phyloP scores from a whole-genome alignment of 805 yeast species.

The Wickerhamiella sorbophila region DNA sequence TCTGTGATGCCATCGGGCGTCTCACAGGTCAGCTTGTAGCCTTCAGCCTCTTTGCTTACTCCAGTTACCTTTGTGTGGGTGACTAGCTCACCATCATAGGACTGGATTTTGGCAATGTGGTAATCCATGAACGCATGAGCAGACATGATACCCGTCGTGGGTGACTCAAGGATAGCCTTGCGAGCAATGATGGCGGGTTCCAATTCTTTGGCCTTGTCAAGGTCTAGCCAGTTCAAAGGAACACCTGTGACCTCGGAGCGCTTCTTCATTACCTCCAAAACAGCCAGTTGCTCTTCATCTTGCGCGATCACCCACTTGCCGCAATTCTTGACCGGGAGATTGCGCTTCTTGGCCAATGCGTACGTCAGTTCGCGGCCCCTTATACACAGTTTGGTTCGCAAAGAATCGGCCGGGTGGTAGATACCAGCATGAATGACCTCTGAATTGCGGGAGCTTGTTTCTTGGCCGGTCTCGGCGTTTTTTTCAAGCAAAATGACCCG shows the following conservation, averaged over 20 bases:
- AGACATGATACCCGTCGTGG: conserved; percentile 72
- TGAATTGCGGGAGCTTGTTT: conserved; percentile 78
- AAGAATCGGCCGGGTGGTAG: conserved; percentile 55
- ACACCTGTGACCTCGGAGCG: conserved; percentile 40
- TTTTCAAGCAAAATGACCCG: conserved; percentile 57
- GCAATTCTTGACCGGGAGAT: conserved; percentile 45
- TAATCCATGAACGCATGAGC: conserved; percentile 65
- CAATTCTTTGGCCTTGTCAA: conserved; percentile 29
- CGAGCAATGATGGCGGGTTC: conserved; percentile 60
- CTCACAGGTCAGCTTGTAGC: conserved; percentile 12
- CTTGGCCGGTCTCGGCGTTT: conserved; percentile 51
- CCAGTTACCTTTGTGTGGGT: conserved; percentile 43
- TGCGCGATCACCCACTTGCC: conserved; percentile 84
- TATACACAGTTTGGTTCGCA: conserved; percentile 58
- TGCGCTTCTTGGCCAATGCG: conserved; percentile 29
- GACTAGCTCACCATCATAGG: conserved; percentile 49
- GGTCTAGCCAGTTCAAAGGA: conserved; percentile 43
- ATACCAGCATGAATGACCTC: conserved; percentile 90
- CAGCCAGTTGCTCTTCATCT: conserved; percentile 43
- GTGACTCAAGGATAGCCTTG: conserved; percentile 51
- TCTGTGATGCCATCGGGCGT: conserved; percentile 17
- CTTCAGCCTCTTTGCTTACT: conserved; percentile 17
- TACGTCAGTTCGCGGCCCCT: conserved; percentile 62
- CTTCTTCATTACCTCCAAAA: conserved; percentile 38
- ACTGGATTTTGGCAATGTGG: conserved; percentile 39